Evolutionary conservation across 352 stramenopile species (phyloP), one percentile per base, ranked within the genome.

Genomic region (Pythium dissimile): DNA sequence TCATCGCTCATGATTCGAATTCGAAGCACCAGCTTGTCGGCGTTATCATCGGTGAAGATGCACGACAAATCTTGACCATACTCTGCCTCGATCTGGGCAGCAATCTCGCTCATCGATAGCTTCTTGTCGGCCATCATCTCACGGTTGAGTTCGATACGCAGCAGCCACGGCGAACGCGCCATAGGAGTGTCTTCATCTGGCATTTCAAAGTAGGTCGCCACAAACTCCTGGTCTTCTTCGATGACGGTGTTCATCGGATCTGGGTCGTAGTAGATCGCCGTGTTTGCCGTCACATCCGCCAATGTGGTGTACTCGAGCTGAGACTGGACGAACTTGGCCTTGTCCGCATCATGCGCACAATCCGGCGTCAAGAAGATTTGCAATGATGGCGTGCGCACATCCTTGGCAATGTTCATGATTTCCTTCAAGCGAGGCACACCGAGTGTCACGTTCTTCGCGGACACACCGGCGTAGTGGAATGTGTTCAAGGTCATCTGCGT

Each of bases 401-500:
- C 96, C 76, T 99, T 98, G 12, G 95, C 95, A 39, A 99, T 97
- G 64, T 99, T 99, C 69, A 99, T 98, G 62, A 99, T 98, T 85
- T 99, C 97, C 77, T 99, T 99, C 60, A 99, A 71, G 50, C 97
- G 92, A 49, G 97, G 97, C 39, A 99, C 97, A 86, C 97, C 97
- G 27, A 99, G 89, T 32, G 97, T 99, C 16, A 99, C 97, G 85
- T 99, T 99, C 77, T 99, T 99, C 18, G 97, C 96, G 41, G 91
- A 98, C 60, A 99, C 96, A 91, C 97, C 88, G 64, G 97, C 97
- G 70, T 98, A 99, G 77, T 99, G 97, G 80, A 99, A 99, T 44
- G 97, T 99, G 80, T 99, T 99, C 50, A 99, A 80, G 15, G 97
- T 99, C 97, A 99, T 99, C 79, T 99, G 97, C 32, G 97, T 99